Evolutionary conservation across 1,284 basidiomycete species (phyloP), one percentile per base, ranked within the genome.

Genomic region (Cutaneotrichosporon daszewskae): DNA sequence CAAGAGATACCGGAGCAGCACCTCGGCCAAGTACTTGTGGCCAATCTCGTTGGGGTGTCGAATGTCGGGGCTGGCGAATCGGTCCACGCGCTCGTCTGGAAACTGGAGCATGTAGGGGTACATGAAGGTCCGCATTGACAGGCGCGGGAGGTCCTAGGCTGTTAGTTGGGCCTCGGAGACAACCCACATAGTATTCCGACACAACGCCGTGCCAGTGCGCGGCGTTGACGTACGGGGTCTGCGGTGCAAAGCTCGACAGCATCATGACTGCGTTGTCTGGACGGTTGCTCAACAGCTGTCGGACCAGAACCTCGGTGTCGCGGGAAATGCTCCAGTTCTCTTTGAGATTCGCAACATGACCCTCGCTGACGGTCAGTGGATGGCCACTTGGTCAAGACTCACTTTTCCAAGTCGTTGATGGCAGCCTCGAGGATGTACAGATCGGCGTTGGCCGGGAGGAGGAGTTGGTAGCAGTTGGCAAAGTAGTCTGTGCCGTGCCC

Each of bases 111-210:
- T 29, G 44, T 45, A 45, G 8, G 27, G 37, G 28, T 45, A 45
- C 27, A 40, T 16, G 32, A 40, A 45, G 1, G 26, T 24, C 32
- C 44, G 44, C 12, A 18, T 20, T 5, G 37, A 36, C 9, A 45
- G 10, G 44, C 44, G 44, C 12, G 44, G 44, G 17, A 45, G 36
- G 33, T 45, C 44, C 19, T n/a, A n/a, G n/a, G n/a, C n/a, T n/a
- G n/a, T n/a, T n/a, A n/a, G n/a, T n/a, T n/a, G n/a, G n/a, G n/a
- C n/a, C n/a, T n/a, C n/a, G n/a, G n/a, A n/a, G n/a, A n/a, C n/a
- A n/a, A n/a, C n/a, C n/a, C n/a, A n/a, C n/a, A n/a, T 45, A 32
- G 25, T 28, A 34, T 25, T 33, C 40, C 18, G 22, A 19, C 11
- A 33, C 40, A 19, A 23, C 23, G 18, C 32, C 32, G 23, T 45